phyloP scores from a whole-genome alignment of 2,329 filamentous ascomycete genomes.

The Neonectria faginata region DNA sequence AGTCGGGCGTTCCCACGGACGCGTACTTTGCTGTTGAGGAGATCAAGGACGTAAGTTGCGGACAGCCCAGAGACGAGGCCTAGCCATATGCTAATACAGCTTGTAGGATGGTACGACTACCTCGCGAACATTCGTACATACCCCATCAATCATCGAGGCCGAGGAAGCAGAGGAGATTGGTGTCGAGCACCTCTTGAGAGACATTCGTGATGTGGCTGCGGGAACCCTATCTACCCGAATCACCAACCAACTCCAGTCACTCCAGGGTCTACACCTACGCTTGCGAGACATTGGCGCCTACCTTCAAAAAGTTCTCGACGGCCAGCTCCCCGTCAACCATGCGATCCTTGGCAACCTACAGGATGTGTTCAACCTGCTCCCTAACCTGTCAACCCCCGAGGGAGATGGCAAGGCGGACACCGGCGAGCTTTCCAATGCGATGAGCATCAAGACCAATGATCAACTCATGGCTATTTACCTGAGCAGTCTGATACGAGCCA shows the following conservation, averaged over 20 bases:
- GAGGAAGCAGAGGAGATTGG: constrained; percentile 99
- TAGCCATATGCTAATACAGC: not conserved
- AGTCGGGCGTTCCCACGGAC: constrained; percentile 96
- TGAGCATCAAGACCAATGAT: constrained; percentile 99
- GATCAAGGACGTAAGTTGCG: constrained; percentile 89
- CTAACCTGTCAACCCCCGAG: constrained; percentile 90
- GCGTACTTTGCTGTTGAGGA: constrained; percentile 99
- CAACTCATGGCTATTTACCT: constrained; percentile 99
- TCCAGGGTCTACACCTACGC: constrained; percentile 94
- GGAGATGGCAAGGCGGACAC: constrained; percentile 73
- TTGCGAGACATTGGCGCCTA: constrained; percentile 96
- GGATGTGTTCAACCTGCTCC: constrained; percentile 98
- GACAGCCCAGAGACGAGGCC: not conserved
- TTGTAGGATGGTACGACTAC: constrained; percentile 93
- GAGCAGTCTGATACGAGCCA: constrained; percentile 91
- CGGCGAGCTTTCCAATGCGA: constrained; percentile 90
- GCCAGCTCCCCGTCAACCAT: constrained; percentile 94
- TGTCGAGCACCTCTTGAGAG: constrained; percentile 95
- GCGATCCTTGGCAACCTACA: constrained; percentile 98
- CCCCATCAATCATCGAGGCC: constrained; percentile 96
- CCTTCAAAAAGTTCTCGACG: constrained; percentile 94
- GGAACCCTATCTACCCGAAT: constrained; percentile 96
- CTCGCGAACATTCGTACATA: constrained; percentile 97
- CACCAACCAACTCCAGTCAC: constrained; percentile 95
- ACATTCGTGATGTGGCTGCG: constrained; percentile 97